Percentiles rank a stretch among this genome's conserved stretches.
These are phyloP conservation scores for Ceratocystis lukuohia DNA, from an alignment of 2,329 filamentous ascomycete genomes.

Conservation along the genomic window DNA sequence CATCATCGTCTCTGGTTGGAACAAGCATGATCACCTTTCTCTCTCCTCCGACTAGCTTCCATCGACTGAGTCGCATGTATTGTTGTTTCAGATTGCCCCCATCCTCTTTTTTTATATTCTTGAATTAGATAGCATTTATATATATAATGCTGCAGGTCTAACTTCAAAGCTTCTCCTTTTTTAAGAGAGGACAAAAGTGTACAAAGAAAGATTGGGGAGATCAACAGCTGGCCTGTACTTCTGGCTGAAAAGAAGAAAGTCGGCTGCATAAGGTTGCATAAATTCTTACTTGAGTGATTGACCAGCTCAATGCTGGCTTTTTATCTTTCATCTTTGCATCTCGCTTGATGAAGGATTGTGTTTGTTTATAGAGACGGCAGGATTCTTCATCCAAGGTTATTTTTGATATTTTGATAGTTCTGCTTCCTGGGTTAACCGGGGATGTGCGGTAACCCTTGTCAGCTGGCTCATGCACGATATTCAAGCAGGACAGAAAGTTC, in stretches of 20 bases:
- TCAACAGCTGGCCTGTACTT: not conserved
- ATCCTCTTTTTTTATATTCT: too few relatives aligned
- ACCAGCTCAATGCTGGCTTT: not conserved
- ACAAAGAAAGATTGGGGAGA: not conserved
- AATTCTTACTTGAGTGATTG: not conserved
- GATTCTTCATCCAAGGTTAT: constrained; percentile 2
- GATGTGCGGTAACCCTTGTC: constrained; percentile 2
- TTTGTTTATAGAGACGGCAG: constrained; percentile 8
- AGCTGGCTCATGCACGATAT: not conserved
- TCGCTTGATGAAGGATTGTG: not conserved
- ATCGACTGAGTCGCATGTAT: not conserved
- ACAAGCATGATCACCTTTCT: too few relatives aligned
- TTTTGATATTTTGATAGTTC: not conserved
- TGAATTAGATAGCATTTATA: too few relatives aligned
- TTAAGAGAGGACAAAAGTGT: too few relatives aligned
- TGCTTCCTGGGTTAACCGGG: not conserved
- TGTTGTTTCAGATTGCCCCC: not conserved
- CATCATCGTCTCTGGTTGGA: too few relatives aligned
- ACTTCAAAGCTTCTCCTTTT: constrained; percentile 1
- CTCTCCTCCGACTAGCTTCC: not conserved
- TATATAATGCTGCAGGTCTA: too few relatives aligned
- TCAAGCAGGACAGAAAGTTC: not conserved
- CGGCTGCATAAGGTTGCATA: not conserved
- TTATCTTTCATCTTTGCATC: not conserved
- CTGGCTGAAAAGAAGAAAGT: not conserved